Conservation (phyloP, 257 asterid genomes). For the Craterostigma plantagineum region DNA sequence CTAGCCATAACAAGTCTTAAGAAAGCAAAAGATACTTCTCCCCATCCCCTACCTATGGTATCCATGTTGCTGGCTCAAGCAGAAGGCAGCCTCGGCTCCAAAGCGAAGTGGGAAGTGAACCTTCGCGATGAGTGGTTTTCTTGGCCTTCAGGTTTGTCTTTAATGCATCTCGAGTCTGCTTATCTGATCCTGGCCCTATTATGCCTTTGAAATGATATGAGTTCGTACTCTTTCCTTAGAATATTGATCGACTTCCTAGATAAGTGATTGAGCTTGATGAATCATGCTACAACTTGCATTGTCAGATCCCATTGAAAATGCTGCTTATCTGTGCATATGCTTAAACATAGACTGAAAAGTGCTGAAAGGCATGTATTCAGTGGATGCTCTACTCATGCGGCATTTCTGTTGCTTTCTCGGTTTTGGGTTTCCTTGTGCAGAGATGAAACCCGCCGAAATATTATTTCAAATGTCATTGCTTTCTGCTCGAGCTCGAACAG, state of each 20-base stretch:
- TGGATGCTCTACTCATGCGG: neutral
- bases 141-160: slow-evolving; percentile 64
- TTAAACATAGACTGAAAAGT: neutral
- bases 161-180: slow-evolving; percentile 2
- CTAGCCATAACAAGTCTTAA: slow-evolving; percentile 57
- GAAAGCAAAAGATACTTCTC: slow-evolving; percentile 43
- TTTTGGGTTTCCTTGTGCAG: slow-evolving; percentile 24
- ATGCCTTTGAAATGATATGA: too few relatives aligned
- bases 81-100: slow-evolving; percentile 81
- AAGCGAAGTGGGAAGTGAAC: slow-evolving; percentile 51
- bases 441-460: slow-evolving; percentile 64
- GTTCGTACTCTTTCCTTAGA: neutral
- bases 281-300: too few relatives aligned
- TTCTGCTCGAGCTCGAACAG: slow-evolving; percentile 16
- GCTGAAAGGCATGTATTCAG: too few relatives aligned
- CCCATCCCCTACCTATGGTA: slow-evolving; percentile 35
- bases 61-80: slow-evolving; percentile 74
- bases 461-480: slow-evolving; percentile 80
- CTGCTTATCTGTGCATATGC: too few relatives aligned
- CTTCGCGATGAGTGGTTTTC: slow-evolving; percentile 66
- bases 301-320: too few relatives aligned
- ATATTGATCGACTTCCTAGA: too few relatives aligned
- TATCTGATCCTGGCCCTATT: too few relatives aligned
- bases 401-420: neutral
- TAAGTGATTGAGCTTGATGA: too few relatives aligned